These are phyloP conservation scores for Tylopilus rubrobrunneus DNA, from an alignment of 768 basidiomycete species.

Conservation along the genomic window DNA sequence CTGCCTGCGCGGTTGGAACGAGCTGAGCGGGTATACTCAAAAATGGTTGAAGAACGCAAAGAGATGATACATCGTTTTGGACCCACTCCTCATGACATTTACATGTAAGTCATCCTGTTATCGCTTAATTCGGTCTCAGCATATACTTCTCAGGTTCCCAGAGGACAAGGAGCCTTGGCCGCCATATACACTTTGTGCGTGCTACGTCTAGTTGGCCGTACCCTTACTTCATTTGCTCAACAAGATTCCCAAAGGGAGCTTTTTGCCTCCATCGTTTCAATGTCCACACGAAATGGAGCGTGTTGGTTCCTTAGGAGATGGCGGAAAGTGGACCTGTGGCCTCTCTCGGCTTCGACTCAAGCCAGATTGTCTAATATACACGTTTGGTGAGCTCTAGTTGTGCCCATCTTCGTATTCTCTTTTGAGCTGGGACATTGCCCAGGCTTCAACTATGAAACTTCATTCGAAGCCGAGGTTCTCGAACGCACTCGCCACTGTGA, in stretches of 20 bases:
- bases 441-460: conserved; percentile 58
- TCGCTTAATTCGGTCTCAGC: conserved; percentile 1
- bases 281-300: conserved; percentile 44
- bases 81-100: conserved; percentile 44
- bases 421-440: neutral
- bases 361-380: conserved; percentile 56
- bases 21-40: conserved; percentile 45
- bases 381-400: conserved; percentile 42
- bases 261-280: conserved; percentile 41
- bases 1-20: conserved; percentile 40
- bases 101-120: conserved; percentile 28
- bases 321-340: conserved; percentile 71
- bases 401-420: neutral
- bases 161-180: conserved; percentile 51
- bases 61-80: conserved; percentile 54
- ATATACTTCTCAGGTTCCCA: conserved; percentile 42
- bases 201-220: neutral
- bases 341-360: conserved; percentile 51
- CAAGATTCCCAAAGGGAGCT: conserved; percentile 35
- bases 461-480: conserved; percentile 59
- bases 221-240: conserved; percentile 1
- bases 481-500: conserved; percentile 44
- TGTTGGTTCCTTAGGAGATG: conserved; percentile 53
- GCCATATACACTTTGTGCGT: conserved; percentile 55
- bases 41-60: conserved; percentile 38